Evolutionary conservation across 2,329 filamentous ascomycete genomes (phyloP).

Genomic region (Sporothrix globosa): DNA sequence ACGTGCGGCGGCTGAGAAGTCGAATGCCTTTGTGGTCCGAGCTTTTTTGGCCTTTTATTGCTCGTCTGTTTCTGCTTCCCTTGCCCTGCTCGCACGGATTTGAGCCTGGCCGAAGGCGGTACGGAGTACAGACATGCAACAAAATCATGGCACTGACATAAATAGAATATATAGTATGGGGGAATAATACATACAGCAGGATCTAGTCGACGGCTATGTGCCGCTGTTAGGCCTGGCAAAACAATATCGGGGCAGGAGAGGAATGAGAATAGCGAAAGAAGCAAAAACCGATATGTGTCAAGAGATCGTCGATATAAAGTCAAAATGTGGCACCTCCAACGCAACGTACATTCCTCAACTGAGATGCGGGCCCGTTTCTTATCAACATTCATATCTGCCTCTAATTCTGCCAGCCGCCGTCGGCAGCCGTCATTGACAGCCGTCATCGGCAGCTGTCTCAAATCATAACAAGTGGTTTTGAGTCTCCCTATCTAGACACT

Average conservation of each 20-base stretch:
- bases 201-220: not conserved
- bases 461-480: not conserved
- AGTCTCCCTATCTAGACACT: not conserved
- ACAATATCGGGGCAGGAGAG: not conserved
- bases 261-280: not conserved
- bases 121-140: not conserved
- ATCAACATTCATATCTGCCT: not conserved
- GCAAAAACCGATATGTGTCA: not conserved
- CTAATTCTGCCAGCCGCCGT: not conserved
- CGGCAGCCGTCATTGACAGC: too few relatives aligned
- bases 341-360: not conserved
- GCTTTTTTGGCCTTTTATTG: not conserved
- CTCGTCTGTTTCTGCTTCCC: not conserved
- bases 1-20: constrained; percentile 19
- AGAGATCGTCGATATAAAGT: constrained; percentile 7
- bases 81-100: not conserved
- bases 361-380: not conserved
- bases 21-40: not conserved
- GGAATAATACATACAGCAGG: not conserved
- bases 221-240: not conserved
- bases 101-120: constrained; percentile 3
- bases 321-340: constrained; percentile 9
- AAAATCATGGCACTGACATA: not conserved
- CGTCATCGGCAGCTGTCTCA: constrained; percentile 1
- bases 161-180: not conserved